Percentiles rank a stretch among this genome's conserved stretches.
These are phyloP conservation scores for Aspergillus pseudonomiae DNA, from an alignment of 2,329 filamentous ascomycete species.

Conservation along the genomic window DNA sequence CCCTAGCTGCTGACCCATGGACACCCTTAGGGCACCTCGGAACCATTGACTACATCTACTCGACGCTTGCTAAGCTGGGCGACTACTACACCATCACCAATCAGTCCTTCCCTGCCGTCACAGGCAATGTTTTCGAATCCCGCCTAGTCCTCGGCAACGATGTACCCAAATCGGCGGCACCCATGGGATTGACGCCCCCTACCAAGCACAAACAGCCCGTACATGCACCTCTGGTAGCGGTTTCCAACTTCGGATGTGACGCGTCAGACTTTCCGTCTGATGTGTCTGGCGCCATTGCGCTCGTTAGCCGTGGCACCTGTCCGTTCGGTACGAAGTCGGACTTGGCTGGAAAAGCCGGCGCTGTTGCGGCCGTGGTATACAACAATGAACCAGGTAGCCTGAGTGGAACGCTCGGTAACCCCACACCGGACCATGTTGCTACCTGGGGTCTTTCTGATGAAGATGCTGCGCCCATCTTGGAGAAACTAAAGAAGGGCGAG, in stretches of 20 bases:
- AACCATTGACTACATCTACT: slow-evolving; percentile 66
- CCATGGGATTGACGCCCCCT: slow-evolving; percentile 68
- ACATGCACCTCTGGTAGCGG: slow-evolving; percentile 55
- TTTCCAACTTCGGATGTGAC: slow-evolving; percentile 65
- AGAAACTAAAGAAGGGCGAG: slow-evolving; percentile 55
- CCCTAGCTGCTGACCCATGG: neutral
- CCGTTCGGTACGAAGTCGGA: slow-evolving; percentile 72
- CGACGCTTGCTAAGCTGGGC: slow-evolving; percentile 48
- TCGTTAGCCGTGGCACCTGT: slow-evolving; percentile 71
- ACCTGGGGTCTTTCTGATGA: slow-evolving; percentile 67
- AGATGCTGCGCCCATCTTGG: slow-evolving; percentile 61
- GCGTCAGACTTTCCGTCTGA: slow-evolving; percentile 63
- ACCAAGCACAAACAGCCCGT: slow-evolving; percentile 30
- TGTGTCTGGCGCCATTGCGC: slow-evolving; percentile 66
- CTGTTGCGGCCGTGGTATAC: slow-evolving; percentile 72
- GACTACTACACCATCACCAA: slow-evolving; percentile 40
- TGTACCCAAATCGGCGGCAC: slow-evolving; percentile 55
- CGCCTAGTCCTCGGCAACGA: slow-evolving; percentile 60
- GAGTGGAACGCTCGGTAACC: slow-evolving; percentile 69
- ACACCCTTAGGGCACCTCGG: slow-evolving; percentile 55
- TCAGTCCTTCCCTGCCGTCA: slow-evolving; percentile 64
- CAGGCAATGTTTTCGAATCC: slow-evolving; percentile 63
- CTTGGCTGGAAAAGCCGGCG: slow-evolving; percentile 70
- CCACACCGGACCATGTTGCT: slow-evolving; percentile 56
- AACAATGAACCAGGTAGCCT: slow-evolving; percentile 68